Percentiles rank a stretch among this genome's conserved stretches.
phyloP scores from a whole-genome alignment of 2,329 filamentous ascomycete genomes.

The Orbilia quercus region DNA sequence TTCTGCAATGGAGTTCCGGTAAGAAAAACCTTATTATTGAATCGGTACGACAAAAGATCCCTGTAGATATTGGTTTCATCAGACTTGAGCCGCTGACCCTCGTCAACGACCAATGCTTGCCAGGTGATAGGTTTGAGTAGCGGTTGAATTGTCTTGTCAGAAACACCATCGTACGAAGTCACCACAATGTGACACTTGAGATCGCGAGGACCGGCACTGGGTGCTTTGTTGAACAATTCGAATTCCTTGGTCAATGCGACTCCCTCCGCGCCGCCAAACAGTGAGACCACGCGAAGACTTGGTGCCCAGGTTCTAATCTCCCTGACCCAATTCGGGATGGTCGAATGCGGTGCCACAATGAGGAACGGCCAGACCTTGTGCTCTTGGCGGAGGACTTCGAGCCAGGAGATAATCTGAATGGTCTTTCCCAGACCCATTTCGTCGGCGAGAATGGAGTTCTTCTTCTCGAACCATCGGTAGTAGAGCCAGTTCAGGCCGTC shows the following conservation, averaged over 20 bases:
- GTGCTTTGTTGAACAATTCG: slow-evolving; percentile 79
- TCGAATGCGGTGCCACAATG: slow-evolving; percentile 92
- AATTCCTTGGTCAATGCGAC: slow-evolving; percentile 79
- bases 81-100: slow-evolving; percentile 95
- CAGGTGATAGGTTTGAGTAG: slow-evolving; percentile 80
- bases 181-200: slow-evolving; percentile 91
- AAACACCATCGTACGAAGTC: slow-evolving; percentile 90
- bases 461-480: slow-evolving; percentile 83
- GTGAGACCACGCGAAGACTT: slow-evolving; percentile 85
- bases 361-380: slow-evolving; percentile 88
- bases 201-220: slow-evolving; percentile 67
- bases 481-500: slow-evolving; percentile 83
- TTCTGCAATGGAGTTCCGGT: slow-evolving; percentile 93
- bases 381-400: slow-evolving; percentile 61
- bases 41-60: slow-evolving; percentile 76
- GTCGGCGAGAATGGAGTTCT: slow-evolving; percentile 91
- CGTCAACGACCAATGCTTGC: slow-evolving; percentile 90
- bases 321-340: slow-evolving; percentile 84
- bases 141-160: slow-evolving; percentile 75
- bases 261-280: slow-evolving; percentile 80
- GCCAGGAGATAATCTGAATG: slow-evolving; percentile 70
- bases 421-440: slow-evolving; percentile 99
- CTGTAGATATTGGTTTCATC: slow-evolving; percentile 85
- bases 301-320: slow-evolving; percentile 96
- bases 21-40: slow-evolving; percentile 85